phyloP scores from a whole-genome alignment of 2,329 filamentous ascomycete genomes.

The Penicillium sp. region DNA sequence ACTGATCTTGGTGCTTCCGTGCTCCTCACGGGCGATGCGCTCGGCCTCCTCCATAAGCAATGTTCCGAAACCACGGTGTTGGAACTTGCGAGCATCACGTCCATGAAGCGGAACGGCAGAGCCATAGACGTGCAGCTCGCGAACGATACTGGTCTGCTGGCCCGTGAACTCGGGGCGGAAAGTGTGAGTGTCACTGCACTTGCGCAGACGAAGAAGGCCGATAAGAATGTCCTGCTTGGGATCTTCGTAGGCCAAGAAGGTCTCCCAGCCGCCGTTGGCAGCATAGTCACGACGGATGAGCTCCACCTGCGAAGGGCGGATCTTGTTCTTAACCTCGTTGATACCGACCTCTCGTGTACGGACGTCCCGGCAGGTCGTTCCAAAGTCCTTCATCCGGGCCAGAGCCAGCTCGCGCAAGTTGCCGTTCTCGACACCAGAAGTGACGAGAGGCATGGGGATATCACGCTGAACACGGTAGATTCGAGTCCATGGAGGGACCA shows the following conservation, averaged over 20 bases:
- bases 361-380: slow-evolving; percentile 94
- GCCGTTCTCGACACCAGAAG: slow-evolving; percentile 95
- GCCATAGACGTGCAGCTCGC: slow-evolving; percentile 95
- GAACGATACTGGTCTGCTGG: slow-evolving; percentile 88
- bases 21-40: slow-evolving; percentile 90
- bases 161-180: slow-evolving; percentile 85
- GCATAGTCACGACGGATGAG: slow-evolving; percentile 91
- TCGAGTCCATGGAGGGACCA: slow-evolving; percentile 95
- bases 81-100: slow-evolving; percentile 93
- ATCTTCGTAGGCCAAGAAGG: slow-evolving; percentile 96
- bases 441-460: slow-evolving; percentile 99
- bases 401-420: slow-evolving; percentile 92
- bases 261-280: slow-evolving; percentile 98
- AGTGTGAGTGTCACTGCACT: slow-evolving; percentile 89
- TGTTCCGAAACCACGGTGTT: slow-evolving; percentile 97
- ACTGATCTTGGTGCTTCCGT: slow-evolving; percentile 90
- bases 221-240: slow-evolving; percentile 98
- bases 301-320: slow-evolving; percentile 93
- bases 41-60: slow-evolving; percentile 98
- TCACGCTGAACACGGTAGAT: slow-evolving; percentile 98
- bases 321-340: slow-evolving; percentile 99
- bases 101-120: slow-evolving; percentile 97
- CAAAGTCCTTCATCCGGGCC: slow-evolving; percentile 99
- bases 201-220: slow-evolving; percentile 82
- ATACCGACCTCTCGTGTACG: slow-evolving; percentile 96